Base-by-base conservation (phyloP, 73 alveolate genomes). In the Strombidium stylifer region DNA sequence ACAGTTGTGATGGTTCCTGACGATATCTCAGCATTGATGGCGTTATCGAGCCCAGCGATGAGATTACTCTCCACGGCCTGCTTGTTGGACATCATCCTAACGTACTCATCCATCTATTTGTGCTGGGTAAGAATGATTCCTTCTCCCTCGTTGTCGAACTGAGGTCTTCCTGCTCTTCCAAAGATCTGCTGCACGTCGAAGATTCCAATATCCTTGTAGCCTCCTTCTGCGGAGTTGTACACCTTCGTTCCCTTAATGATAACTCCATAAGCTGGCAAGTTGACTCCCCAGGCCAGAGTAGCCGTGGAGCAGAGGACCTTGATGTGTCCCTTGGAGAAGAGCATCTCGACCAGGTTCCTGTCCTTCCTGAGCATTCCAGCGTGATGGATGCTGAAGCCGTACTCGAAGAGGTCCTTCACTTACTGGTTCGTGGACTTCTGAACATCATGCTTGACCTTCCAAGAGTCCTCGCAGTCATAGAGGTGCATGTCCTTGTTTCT, bases 151-250 rank as follows among this genome's bases (percentile, higher is more conserved):
- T 85, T 87, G 84, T 97, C 99, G 74, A 76, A 97, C 65, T 97
- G 91, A 0, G 99, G 99, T 48, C 99, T 90, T 8, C 99, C 99
- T 7, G 99, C 99, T 57, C 99, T 84, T 47, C 99, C 99, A 69
- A 95, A 95, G 81, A 96, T 93, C 85, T 97, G 97, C 70, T 93
- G 85, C 8, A 97, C 99, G 73, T 97, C 99, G 46, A 97, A 87
- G 28, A 97, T 94, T 35, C 99, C 98, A 21, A 97, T 73, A 81
- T 97, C 99, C 64, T 83, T 84, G 56, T 73, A 82, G 45, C 86
- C 89, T 5, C 98, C 98, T 14, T 82, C 82, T 52, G 87, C 84
- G 12, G 98, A 86, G 73, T 96, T 98, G 83, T 91, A 94, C 74
- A 85, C 86, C 51, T 86, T 68, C 55, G 98, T 94, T 19, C 99